Evolutionary conservation across 495 filamentous ascomycete species (phyloP).

Genomic region (Rhizodiscina lignyota): DNA sequence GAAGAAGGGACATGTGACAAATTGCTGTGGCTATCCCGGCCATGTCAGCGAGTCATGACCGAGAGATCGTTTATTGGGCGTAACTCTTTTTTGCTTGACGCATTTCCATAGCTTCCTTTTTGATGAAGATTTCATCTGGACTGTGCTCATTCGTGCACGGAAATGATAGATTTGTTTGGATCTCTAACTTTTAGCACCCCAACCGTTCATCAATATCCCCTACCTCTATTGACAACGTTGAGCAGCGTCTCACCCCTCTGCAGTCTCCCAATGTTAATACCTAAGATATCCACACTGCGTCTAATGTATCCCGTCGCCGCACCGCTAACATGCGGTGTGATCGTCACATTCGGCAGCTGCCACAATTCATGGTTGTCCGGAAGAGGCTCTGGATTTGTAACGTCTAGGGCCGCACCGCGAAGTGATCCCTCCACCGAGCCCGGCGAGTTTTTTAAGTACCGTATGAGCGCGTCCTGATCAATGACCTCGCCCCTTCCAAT

Average conservation of each 20-base stretch:
- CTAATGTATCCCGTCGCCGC: constrained; percentile 39
- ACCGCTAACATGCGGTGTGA: constrained; percentile 70
- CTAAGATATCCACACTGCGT: constrained; percentile 42
- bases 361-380: constrained; percentile 53
- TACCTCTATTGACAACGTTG: constrained; percentile 48
- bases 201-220: no score
- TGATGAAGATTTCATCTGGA: no score
- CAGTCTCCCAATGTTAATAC: constrained; percentile 41
- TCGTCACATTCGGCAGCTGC: constrained; percentile 49
- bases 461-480: constrained; percentile 49
- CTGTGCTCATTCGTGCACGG: no score
- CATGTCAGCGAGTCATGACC: no score
- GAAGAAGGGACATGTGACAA: no score
- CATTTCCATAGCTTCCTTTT: no score
- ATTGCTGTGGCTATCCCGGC: no score
- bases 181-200: no score
- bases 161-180: no score
- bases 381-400: constrained; percentile 74
- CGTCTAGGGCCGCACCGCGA: constrained; percentile 63
- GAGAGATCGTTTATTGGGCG: no score
- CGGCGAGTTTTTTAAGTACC: constrained; percentile 43
- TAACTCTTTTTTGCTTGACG: no score
- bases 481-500: constrained; percentile 59
- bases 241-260: constrained; percentile 45
- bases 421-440: constrained; percentile 29